Conservation (phyloP, 495 filamentous ascomycete species). For the Penicillium roqueforti region DNA sequence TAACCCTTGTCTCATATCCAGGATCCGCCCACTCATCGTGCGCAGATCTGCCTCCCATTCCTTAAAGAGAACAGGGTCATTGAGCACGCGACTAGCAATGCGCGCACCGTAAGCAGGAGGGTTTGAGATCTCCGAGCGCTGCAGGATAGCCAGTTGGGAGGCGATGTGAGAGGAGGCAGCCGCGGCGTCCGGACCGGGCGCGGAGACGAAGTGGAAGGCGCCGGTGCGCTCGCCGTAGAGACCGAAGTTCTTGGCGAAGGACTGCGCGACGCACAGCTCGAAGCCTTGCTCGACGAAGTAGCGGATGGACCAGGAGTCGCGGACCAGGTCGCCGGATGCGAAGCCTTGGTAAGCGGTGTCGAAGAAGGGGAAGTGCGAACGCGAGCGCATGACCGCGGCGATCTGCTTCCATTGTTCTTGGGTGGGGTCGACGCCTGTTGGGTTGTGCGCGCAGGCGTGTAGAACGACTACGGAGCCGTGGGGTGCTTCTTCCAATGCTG, state of each 20-base stretch:
- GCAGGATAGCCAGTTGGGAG: constrained; percentile 87
- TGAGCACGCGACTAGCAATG: constrained; percentile 78
- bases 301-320: constrained; percentile 85
- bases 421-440: constrained; percentile 94
- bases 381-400: constrained; percentile 65
- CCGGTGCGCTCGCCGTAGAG: constrained; percentile 95
- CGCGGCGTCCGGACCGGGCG: constrained; percentile 62
- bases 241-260: constrained; percentile 98
- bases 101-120: constrained; percentile 90
- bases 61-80: constrained; percentile 75
- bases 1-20: constrained; percentile 76
- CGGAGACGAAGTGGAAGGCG: constrained; percentile 91
- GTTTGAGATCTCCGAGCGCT: constrained; percentile 95
- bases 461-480: constrained; percentile 81
- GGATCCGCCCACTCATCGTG: constrained; percentile 94
- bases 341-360: constrained; percentile 98
- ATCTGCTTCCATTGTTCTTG: constrained; percentile 91
- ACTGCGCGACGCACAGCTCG: constrained; percentile 92
- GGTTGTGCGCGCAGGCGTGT: constrained; percentile 97
- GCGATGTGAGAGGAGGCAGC: constrained; percentile 61
- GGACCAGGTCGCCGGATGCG: constrained; percentile 80
- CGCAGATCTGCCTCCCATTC: constrained; percentile 91
- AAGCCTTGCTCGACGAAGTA: constrained; percentile 94
- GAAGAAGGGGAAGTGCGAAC: constrained; percentile 96
- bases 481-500: constrained; percentile 61